Conservation (phyloP, 192 early-diverging fungal species). For the Coemansia sp. region DNA sequence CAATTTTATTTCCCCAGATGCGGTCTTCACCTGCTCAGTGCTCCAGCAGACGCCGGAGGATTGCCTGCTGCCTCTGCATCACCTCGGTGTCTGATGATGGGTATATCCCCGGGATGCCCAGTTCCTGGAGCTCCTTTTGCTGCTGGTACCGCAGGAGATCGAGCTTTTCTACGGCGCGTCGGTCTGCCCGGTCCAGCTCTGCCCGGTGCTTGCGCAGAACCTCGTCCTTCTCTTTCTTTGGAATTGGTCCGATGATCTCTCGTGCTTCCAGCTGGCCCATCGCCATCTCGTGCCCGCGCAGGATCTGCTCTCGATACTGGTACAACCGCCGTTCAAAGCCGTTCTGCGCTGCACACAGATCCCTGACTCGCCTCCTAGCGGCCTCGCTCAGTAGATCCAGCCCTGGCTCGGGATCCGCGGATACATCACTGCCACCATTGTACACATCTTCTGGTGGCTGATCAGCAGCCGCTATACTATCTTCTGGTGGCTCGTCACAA, state of each 20-base stretch:
- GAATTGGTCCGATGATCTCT: slow-evolving; percentile 15
- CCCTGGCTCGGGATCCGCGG: no score
- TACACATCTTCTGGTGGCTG: no score
- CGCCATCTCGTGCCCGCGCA: slow-evolving; percentile 19
- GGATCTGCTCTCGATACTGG: slow-evolving; percentile 25
- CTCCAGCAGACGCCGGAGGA: slow-evolving; percentile 6
- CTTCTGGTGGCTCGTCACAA: no score
- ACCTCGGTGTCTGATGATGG: slow-evolving; percentile 15
- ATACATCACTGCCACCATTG: no score
- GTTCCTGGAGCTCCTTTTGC: slow-evolving; percentile 20
- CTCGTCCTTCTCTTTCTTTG: slow-evolving; percentile 17
- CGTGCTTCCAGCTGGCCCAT: slow-evolving; percentile 20
- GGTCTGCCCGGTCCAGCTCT: slow-evolving; percentile 28
- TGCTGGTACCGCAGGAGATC: slow-evolving; percentile 44
- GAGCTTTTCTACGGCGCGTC: slow-evolving; percentile 25
- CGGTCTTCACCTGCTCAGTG: no score
- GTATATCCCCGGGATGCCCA: slow-evolving; percentile 23
- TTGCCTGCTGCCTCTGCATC: slow-evolving; percentile 22
- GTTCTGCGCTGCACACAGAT: slow-evolving; percentile 21
- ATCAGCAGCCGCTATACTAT: no score
- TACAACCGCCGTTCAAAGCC: slow-evolving; percentile 39
- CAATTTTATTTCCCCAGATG: background rate
- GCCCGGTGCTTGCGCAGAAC: slow-evolving; percentile 14
- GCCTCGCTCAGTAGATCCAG: slow-evolving; percentile 3
- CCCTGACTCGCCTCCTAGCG: slow-evolving; percentile 7